Evolutionary conservation across 495 filamentous ascomycete genomes (phyloP).

Genomic region (Staphylotrichum tortipilum): DNA sequence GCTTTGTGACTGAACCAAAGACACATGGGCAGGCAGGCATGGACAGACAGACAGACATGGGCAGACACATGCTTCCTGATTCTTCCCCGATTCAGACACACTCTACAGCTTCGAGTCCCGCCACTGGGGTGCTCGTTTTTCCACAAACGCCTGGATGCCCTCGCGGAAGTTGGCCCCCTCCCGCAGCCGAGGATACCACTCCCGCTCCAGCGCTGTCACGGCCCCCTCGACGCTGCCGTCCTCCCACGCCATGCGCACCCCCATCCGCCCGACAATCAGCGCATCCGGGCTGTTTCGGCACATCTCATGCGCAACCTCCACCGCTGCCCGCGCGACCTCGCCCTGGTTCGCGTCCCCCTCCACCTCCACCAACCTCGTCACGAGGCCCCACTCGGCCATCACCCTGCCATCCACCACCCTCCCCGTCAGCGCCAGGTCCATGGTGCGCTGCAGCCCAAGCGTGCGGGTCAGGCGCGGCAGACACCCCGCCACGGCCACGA

Average conservation of each 20-base stretch:
- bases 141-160: slow-evolving; percentile 58
- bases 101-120: slow-evolving; percentile 13
- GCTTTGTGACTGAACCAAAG: no score
- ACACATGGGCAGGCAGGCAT: no score
- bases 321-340: slow-evolving; percentile 35
- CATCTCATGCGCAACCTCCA: slow-evolving; percentile 43
- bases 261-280: slow-evolving; percentile 56
- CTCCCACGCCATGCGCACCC: slow-evolving; percentile 61
- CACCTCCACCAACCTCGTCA: slow-evolving; percentile 53
- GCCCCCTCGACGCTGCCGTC: slow-evolving; percentile 53
- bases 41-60: no score
- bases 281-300: slow-evolving; percentile 61
- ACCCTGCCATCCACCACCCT: slow-evolving; percentile 47
- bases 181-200: slow-evolving; percentile 42
- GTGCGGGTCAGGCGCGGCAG: slow-evolving; percentile 55
- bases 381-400: slow-evolving; percentile 59
- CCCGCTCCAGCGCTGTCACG: slow-evolving; percentile 46
- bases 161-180: slow-evolving; percentile 55
- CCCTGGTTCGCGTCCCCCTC: slow-evolving; percentile 21
- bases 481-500: slow-evolving; percentile 61
- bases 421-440: slow-evolving; percentile 62
- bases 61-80: no score
- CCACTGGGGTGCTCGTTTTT: slow-evolving; percentile 56
- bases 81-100: no score
- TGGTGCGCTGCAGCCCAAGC: slow-evolving; percentile 59